These are phyloP conservation scores for Pythium coloratum DNA, from an alignment of 352 stramenopile species.

Conservation along the genomic window DNA sequence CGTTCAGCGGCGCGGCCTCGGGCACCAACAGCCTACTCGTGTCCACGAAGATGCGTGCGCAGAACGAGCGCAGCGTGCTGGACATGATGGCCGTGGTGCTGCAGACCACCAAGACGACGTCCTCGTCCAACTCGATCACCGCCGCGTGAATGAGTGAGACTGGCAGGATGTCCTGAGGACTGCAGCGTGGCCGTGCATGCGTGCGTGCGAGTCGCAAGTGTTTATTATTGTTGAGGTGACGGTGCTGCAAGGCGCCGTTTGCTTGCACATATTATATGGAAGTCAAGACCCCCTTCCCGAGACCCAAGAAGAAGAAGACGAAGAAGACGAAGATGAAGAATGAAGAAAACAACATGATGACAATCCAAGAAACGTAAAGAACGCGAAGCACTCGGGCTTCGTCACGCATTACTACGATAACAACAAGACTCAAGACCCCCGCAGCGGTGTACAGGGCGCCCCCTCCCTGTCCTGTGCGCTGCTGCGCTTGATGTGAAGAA, in stretches of 20 bases:
- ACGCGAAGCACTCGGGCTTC: slow-evolving; percentile 2
- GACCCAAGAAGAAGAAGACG: slow-evolving; percentile 4
- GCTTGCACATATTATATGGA: slow-evolving; percentile 16
- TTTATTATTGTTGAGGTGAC: slow-evolving; percentile 3
- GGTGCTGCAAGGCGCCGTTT: background rate
- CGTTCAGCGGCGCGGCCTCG: slow-evolving; percentile 5
- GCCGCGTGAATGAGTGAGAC: slow-evolving; percentile 12
- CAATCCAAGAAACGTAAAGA: slow-evolving; percentile 12
- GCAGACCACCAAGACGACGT: slow-evolving; percentile 9
- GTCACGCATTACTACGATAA: background rate
- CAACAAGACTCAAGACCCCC: slow-evolving; percentile 13
- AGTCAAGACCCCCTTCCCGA: slow-evolving; percentile 4
- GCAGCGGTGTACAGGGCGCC: background rate
- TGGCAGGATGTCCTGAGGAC: background rate
- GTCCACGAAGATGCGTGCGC: slow-evolving; percentile 15
- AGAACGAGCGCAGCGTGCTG: slow-evolving; percentile 16
- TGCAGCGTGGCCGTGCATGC: background rate
- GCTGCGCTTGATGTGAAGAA: slow-evolving; percentile 14
- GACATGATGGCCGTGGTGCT: slow-evolving; percentile 17
- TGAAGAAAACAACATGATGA: slow-evolving; percentile 9
- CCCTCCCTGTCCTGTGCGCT: background rate
- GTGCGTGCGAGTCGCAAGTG: background rate
- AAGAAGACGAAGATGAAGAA: slow-evolving; percentile 12
- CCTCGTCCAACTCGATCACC: slow-evolving; percentile 18
- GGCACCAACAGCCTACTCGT: slow-evolving; percentile 8